Conservation (phyloP, 1,139 yeast genomes). For the Chernovozyma aurita region DNA sequence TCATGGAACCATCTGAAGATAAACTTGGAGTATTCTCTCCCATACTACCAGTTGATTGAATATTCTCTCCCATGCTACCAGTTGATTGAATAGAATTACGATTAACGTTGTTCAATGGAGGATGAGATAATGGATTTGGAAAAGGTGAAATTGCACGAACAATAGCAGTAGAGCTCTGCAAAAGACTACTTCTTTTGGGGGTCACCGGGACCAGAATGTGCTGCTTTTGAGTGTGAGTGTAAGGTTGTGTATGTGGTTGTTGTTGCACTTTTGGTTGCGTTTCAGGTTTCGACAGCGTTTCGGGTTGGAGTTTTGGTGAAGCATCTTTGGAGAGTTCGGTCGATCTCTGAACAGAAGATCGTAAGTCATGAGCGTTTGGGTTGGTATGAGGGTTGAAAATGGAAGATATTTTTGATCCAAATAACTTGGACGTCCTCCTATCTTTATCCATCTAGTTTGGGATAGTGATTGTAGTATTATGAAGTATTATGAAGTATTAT, state of each 20-base stretch:
- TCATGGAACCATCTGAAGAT: slow-evolving; percentile 4
- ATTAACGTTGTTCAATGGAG: neutral
- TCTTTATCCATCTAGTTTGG: slow-evolving; percentile 11
- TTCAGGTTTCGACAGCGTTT: neutral
- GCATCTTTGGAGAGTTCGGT: neutral
- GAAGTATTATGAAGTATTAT: no score
- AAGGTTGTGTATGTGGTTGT: no score
- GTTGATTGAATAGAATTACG: neutral
- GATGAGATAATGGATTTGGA: neutral
- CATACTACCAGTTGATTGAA: no score
- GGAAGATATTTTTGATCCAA: slow-evolving; percentile 25
- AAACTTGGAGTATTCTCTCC: no score
- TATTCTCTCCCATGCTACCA: no score
- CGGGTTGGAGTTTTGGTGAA: neutral
- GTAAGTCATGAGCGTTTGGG: neutral
- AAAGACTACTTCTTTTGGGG: neutral
- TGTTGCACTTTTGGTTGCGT: neutral
- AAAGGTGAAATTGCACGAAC: neutral
- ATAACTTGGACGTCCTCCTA: slow-evolving; percentile 14
- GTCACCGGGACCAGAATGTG: neutral
- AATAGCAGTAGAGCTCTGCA: neutral
- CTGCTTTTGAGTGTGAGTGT: no score
- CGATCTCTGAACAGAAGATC: neutral
- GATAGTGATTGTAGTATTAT: no score
- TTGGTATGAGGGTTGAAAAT: slow-evolving; percentile 18